Base-by-base conservation (phyloP, 139 green algal species). In the Bryopsis sp. region DNA sequence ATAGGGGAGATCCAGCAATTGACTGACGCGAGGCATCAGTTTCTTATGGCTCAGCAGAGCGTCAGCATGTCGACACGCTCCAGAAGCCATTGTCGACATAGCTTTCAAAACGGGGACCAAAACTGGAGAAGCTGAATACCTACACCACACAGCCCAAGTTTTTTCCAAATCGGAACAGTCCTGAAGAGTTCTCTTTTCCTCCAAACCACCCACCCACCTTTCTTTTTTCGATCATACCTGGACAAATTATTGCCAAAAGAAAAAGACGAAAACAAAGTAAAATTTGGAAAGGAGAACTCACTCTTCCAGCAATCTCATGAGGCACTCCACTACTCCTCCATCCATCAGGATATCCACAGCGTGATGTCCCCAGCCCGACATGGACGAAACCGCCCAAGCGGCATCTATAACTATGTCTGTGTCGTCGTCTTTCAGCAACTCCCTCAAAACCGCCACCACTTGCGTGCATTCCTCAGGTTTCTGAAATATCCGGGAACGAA, bases 301-400 rank as follows among this genome's bases (percentile, higher is more conserved):
- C n/a, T n/a, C n/a, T n/a, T n/a, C n/a, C n/a, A n/a, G n/a, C n/a
- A n/a, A n/a, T n/a, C n/a, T n/a, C n/a, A n/a, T 22, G 15, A 65
- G 29, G 31, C 6, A 6, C n/a, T 39, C 5, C 3, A 65, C 7
- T 7, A 65, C 29, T 15, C 58, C 58, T 35, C n/a, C 4, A 11
- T 65, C 7, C 4, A 65, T 33, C 28, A 65, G 31, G n/a, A 65
- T 39, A 31, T 39, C 29, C 24, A 28, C 19, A 6, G 58, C 43
- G 8, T 26, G 8, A 6, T 46, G 8, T 32, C 58, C 39, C 29
- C 43, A 31, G 6, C 5, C 26, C 26, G 58, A 35, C 26, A 33
- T 46, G 58, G 43, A 65, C 26, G 58, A 65, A 43, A 65, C 43
- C 4, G 58, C 58, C 58, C 58, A 65, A n/a, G 58, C 31, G 26